Evolutionary conservation across 2,329 filamentous ascomycete species (phyloP), one percentile per base, ranked within the genome.

Genomic region (Akanthomyces uredinophilus): DNA sequence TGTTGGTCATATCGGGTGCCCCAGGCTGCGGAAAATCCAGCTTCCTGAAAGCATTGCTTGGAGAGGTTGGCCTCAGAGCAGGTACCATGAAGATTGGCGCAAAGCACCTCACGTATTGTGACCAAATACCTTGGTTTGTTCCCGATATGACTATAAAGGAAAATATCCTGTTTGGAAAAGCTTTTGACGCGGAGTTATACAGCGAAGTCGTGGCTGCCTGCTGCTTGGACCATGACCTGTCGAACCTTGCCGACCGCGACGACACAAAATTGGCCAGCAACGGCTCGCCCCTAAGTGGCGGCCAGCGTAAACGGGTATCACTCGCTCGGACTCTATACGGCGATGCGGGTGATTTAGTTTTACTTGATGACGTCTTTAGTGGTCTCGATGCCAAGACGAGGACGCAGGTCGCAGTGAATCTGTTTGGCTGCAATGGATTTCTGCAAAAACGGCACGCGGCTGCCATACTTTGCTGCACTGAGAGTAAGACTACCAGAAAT

Each of bases 231-330:
- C n/a, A 24, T 16, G 56, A 60, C 22, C 27, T 60, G 18, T 6
- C 7, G 18, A 16, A 32, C 6, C 47, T 52, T 5, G 13, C 39
- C 11, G 13, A 29, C 3, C 46, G 56, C 29, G 35, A 51, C 20
- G 47, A 37, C 18, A 50, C 56, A 5, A 18, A 16, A 16, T 16
- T 60, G 22, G 24, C n/a, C 18, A 60, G 20, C 20, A 43, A 22
- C 16, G 56, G 56, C 5, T 49, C 56, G 18, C 56, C 56, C 18
- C 56, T 52, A 7, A 60, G 56, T 32, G 56, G 56, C n/a, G 56
- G 56, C 2, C 56, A 60, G 22, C 56, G 47, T 16, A 24, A 29
- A 10, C 46, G 56, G 2, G 47, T 60, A 3, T 22, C 56, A 3
- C 24, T 60, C 4, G 56, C 56, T 5, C 46, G 56, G 13, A 50